Base-by-base conservation (phyloP, 2,329 filamentous ascomycete species). In the Moelleriella libera region DNA sequence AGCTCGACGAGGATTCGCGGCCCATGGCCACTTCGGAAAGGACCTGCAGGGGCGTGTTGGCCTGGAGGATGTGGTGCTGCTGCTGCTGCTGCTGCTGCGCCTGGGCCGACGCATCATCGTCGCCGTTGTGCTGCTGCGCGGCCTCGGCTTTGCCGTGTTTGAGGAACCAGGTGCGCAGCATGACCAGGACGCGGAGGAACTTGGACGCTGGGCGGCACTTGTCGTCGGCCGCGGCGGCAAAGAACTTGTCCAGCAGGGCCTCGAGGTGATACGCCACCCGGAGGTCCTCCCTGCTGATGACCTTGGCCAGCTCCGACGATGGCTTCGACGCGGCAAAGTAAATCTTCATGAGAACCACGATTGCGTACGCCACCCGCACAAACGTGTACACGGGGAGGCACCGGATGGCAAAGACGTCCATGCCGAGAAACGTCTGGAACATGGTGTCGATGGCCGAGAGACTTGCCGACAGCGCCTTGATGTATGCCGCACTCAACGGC, bases 271-370 rank as follows among this genome's bases (percentile, higher is more conserved):
- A 68, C 52, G 71, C 69, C 14, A 78, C 74, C 51, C 80, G 79
- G 65, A 90, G 74, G 53, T 81, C 73, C 47, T 82, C 74, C 52
- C 77, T 77, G 53, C 80, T 72, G 52, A 90, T 81, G 14, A 88
- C 74, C 50, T 76, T 75, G n/a, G 79, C 80, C 1, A 89, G 72
- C 54, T 82, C 80, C 12, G 77, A 82, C 41, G 75, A 73, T 1
- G 80, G 75, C 11, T 75, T 72, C 2, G 76, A 75, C 4, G 82
- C 78, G 7, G 80, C 77, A 45, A 84, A 81, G 62, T 82, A 83
- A 51, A 88, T 75, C 62, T 87, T 88, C 59, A 86, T 82, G 39
- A 88, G 68, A 32, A 85, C 77, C 21, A 88, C 80, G 2, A 82
- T 73, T 5, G 79, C 80, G 57, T 86, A 87, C 9, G 82, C 78